A percentile compares a stretch with the other conserved stretches of the same genome.
Evolutionary conservation across 805 yeast genomes (phyloP).

Genomic region (Nakazawaea molendinolei): DNA sequence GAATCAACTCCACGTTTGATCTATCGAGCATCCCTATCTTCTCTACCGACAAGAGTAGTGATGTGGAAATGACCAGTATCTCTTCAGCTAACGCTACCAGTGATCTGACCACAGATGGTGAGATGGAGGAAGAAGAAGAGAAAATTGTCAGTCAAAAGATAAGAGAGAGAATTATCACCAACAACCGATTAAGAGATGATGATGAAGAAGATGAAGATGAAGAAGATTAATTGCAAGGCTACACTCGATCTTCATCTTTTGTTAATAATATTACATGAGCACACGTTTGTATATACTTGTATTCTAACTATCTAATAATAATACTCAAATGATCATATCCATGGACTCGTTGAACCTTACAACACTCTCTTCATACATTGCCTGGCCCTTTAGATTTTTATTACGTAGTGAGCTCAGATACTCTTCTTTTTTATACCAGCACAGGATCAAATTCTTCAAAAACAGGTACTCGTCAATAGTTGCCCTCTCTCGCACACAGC

Average conservation of each 20-base stretch:
- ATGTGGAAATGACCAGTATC: conserved; percentile 7
- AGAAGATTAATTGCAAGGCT: no score
- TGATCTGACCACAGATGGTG: conserved; percentile 9
- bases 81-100: conserved; percentile 3
- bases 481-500: background rate
- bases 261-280: background rate
- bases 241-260: no score
- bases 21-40: conserved; percentile 47
- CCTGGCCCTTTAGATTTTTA: background rate
- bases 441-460: background rate
- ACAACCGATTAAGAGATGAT: conserved; percentile 3
- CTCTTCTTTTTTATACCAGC: no score
- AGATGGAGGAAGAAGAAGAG: conserved; percentile 1
- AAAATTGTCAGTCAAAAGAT: conserved; percentile 9
- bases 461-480: conserved; percentile 1
- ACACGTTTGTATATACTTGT: background rate
- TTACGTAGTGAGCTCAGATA: no score
- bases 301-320: background rate
- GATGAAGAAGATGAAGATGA: conserved; percentile 1
- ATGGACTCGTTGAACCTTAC: background rate
- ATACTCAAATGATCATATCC: background rate
- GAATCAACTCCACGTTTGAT: conserved; percentile 34
- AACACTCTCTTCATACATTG: background rate
- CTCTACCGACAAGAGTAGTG: conserved; percentile 32
- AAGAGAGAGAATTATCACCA: conserved; percentile 10